Evolutionary conservation across 352 stramenopile genomes (phyloP), one percentile per base, ranked within the genome.

Genomic region (Phytophthora sp.): DNA sequence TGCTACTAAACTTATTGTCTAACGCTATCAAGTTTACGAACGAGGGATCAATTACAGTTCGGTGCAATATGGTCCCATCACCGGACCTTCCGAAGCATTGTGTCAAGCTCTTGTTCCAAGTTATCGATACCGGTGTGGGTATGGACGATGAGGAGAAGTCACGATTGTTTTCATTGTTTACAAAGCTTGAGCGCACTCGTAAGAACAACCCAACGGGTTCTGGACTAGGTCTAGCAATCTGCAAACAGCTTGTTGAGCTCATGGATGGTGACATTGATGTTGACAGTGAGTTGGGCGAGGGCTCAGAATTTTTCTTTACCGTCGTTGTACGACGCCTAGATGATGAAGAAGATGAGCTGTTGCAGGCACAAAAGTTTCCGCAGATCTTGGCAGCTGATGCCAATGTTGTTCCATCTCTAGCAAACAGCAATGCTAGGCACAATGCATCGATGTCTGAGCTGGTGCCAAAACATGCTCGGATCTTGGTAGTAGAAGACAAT

Each of bases 401-500:
- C 13, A 55, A 21, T 23, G 52, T 15, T 46, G n/a, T 44, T 20
- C 38, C 67, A n/a, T 67, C 55, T 35, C 24, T 72, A 20, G 43
- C 38, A 24, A 38, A 21, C 44, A 56, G 42, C 30, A 66, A 61
- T 51, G 51, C 32, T 15, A 52, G 62, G 17, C 59, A 62, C 26
- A 66, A 64, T 20, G 41, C 55, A 21, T 72, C 65, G 3, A 62
- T 72, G 54, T 58, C 62, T 12, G 46, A 72, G 44, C 35, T 74
- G 24, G 74, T 92, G 17, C 85, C 83, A 3, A 87, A 83, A 7
- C 78, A 91, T 55, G 85, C 86, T 35, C 76, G 84, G 0, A 93
- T 95, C 37, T 68, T 95, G 55, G 82, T 93, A 9, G 86, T 93
- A 6, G 88, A 96, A 74, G 88, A 96, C 66, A 96, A 96, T 41